Evolutionary conservation across 352 stramenopile species (phyloP).

Genomic region (Pilasporangium apinafurcum): DNA sequence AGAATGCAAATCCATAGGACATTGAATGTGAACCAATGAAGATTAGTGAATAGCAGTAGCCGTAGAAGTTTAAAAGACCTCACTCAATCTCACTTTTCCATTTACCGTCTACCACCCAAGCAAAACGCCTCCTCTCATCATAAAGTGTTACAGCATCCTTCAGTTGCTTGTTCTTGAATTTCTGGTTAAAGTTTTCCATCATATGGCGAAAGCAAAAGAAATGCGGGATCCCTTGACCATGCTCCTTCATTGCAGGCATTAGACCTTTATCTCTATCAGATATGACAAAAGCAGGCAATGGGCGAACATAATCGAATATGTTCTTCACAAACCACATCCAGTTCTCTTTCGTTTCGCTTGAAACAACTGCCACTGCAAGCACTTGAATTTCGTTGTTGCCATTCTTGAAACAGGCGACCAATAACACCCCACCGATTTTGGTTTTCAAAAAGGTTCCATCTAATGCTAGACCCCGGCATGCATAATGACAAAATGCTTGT

Average conservation of each 20-base stretch:
- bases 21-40: no score
- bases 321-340: not conserved
- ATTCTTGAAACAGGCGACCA: constrained; percentile 3
- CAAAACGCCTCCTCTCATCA: no score
- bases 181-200: constrained; percentile 8
- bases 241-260: not conserved
- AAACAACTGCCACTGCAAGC: not conserved
- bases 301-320: not conserved
- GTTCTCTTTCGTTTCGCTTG: not conserved
- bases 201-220: constrained; percentile 6
- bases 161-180: constrained; percentile 3
- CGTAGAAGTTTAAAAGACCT: no score
- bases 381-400: constrained; percentile 2
- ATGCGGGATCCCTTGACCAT: not conserved
- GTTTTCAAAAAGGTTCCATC: constrained; percentile 6
- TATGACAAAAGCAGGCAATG: not conserved
- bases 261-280: not conserved
- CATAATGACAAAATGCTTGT: no score
- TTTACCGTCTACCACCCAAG: no score
- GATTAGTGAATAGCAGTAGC: no score
- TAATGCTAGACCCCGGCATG: not conserved
- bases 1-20: no score
- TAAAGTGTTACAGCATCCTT: no score
- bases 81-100: no score
- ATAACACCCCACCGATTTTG: not conserved